Evolutionary conservation across 345 rosid species (phyloP).

Genomic region (Gossypium rotundifolium): DNA sequence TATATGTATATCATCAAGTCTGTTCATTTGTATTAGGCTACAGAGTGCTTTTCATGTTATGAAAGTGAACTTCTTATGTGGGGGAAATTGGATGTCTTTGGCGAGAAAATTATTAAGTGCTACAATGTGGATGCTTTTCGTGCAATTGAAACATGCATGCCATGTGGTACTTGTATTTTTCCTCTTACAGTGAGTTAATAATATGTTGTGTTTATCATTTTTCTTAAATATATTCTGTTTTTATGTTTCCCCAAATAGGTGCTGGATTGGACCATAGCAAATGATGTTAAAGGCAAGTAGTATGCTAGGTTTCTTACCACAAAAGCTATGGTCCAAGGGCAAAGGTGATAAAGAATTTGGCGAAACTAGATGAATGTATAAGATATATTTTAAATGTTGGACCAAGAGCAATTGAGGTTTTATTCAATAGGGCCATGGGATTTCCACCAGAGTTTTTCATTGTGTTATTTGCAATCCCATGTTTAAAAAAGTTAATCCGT

Average conservation of each 20-base stretch:
- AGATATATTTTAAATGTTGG: too few relatives aligned
- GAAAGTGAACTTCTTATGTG: slow-evolving; percentile 37
- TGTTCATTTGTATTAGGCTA: slow-evolving; percentile 49
- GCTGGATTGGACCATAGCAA: slow-evolving; percentile 30
- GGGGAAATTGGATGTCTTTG: slow-evolving; percentile 36
- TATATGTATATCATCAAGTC: neutral
- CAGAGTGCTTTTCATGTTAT: slow-evolving; percentile 40
- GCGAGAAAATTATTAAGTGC: slow-evolving; percentile 34
- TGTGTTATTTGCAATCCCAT: too few relatives aligned
- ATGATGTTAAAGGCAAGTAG: slow-evolving; percentile 23
- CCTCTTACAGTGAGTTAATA: neutral
- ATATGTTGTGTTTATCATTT: neutral
- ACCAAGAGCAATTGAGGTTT: too few relatives aligned
- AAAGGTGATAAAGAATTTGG: too few relatives aligned
- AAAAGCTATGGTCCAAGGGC: too few relatives aligned
- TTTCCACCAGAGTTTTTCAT: too few relatives aligned
- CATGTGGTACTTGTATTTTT: slow-evolving; percentile 43
- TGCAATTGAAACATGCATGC: slow-evolving; percentile 33
- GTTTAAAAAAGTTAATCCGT: too few relatives aligned
- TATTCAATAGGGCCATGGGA: too few relatives aligned
- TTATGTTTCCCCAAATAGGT: slow-evolving; percentile 24
- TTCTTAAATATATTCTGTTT: neutral
- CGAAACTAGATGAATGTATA: too few relatives aligned
- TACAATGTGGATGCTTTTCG: slow-evolving; percentile 46
- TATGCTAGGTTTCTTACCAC: slow-evolving; percentile 46